Conservation (phyloP, 164 flowering plant genomes). For the Chimonanthus praecox region DNA sequence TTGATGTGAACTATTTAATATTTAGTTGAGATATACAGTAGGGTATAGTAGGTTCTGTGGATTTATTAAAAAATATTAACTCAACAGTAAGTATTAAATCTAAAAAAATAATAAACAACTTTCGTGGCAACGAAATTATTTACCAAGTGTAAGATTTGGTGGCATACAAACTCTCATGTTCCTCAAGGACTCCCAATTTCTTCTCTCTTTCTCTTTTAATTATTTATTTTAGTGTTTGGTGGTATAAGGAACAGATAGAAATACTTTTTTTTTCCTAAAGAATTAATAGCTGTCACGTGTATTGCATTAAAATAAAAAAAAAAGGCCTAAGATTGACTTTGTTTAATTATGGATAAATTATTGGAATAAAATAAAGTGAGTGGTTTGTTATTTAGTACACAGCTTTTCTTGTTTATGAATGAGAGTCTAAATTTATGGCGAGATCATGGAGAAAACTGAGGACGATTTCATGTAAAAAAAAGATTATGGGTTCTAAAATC, state of each 20-base stretch:
- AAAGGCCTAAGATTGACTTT: constrained; percentile 5
- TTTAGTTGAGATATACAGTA: no score
- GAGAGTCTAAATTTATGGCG: not conserved
- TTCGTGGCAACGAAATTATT: no score
- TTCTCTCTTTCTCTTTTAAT: not conserved
- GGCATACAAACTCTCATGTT: not conserved
- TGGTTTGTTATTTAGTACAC: not conserved
- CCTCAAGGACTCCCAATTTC: not conserved
- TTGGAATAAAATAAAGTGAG: constrained; percentile 1
- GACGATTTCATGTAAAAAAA: no score
- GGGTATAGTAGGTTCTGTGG: no score
- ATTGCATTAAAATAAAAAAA: not conserved
- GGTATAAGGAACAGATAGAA: not conserved
- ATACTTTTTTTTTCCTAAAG: not conserved
- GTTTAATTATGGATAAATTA: not conserved
- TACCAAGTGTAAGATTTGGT: no score
- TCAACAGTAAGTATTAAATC: no score
- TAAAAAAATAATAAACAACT: no score
- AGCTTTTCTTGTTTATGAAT: not conserved
- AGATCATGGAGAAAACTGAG: not conserved
- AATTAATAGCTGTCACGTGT: constrained; percentile 11
- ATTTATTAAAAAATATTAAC: no score
- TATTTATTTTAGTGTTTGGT: not conserved
- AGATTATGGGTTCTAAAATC: no score
- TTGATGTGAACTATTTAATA: no score